A percentile compares a stretch with the other conserved stretches of the same genome.
phyloP scores from a whole-genome alignment of 148 eudicot species.

The Agrostemma githago region DNA sequence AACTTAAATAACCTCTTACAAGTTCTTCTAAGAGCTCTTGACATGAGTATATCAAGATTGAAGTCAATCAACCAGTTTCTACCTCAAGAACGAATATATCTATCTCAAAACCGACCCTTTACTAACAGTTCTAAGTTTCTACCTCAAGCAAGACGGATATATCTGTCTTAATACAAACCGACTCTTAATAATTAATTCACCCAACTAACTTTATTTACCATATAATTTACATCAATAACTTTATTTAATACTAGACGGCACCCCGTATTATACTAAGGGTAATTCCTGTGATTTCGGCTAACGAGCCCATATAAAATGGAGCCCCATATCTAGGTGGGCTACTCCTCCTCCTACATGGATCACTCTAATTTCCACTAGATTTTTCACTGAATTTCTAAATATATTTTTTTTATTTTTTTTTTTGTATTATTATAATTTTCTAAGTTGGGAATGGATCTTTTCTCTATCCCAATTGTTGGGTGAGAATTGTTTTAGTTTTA shows the following conservation, averaged over 20 bases:
- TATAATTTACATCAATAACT: not conserved
- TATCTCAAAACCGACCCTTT: too few relatives aligned
- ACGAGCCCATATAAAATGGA: constrained; percentile 20
- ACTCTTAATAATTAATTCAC: not conserved
- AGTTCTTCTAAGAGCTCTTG: too few relatives aligned
- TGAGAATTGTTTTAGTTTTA: constrained; percentile 18
- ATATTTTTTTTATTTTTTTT: too few relatives aligned
- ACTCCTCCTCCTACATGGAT: constrained; percentile 7
- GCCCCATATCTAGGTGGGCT: constrained; percentile 24
- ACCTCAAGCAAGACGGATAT: too few relatives aligned
- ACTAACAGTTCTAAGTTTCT: too few relatives aligned
- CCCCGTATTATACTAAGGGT: constrained; percentile 19
- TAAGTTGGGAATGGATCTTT: constrained; percentile 30
- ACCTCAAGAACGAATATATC: too few relatives aligned
- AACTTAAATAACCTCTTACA: too few relatives aligned
- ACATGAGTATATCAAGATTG: too few relatives aligned
- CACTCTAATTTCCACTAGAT: constrained; percentile 11
- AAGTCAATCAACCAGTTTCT: too few relatives aligned
- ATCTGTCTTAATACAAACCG: too few relatives aligned
- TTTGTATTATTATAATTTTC: not conserved
- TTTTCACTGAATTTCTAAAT: not conserved
- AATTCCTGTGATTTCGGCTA: constrained; percentile 21
- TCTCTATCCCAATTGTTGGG: constrained; percentile 20
- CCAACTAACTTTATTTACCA: not conserved
- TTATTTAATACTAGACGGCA: constrained; percentile 11